phyloP scores from a whole-genome alignment of 371 early-diverging fungal species.

The Lichtheimia hyalospora region DNA sequence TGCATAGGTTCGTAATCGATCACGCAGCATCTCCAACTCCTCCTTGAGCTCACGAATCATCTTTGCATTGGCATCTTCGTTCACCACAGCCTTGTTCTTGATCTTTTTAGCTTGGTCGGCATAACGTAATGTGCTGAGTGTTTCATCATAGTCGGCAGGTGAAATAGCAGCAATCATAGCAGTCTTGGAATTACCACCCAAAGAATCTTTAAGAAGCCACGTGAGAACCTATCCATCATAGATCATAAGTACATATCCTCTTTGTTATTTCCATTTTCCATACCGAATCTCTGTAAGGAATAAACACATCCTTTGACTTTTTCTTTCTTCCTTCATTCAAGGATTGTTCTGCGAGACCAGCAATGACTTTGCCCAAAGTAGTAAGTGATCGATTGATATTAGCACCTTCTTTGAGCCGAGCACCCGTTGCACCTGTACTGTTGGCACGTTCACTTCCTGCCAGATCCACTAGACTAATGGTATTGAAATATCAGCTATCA shows the following conservation, averaged over 20 bases:
- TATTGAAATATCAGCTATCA: not conserved
- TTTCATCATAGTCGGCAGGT: slow-evolving; percentile 84
- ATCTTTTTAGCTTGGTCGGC: slow-evolving; percentile 94
- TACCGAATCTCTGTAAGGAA: slow-evolving; percentile 90
- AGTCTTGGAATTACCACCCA: slow-evolving; percentile 94
- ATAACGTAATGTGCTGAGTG: slow-evolving; percentile 93
- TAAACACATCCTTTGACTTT: slow-evolving; percentile 60
- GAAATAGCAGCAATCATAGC: slow-evolving; percentile 91
- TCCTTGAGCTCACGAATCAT: slow-evolving; percentile 86
- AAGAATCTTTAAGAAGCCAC: slow-evolving; percentile 91
- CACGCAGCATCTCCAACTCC: slow-evolving; percentile 73
- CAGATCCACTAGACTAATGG: slow-evolving; percentile 75
- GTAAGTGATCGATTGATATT: slow-evolving; percentile 97
- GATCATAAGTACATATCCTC: not conserved
- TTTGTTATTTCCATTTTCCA: not conserved
- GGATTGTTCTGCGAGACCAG: slow-evolving; percentile 85
- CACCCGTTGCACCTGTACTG: slow-evolving; percentile 94
- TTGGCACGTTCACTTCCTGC: slow-evolving; percentile 97
- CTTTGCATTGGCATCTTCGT: slow-evolving; percentile 87
- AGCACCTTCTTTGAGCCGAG: slow-evolving; percentile 96
- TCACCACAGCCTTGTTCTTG: slow-evolving; percentile 89
- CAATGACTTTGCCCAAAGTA: slow-evolving; percentile 97
- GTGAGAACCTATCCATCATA: slow-evolving; percentile 74
- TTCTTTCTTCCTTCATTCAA: slow-evolving; percentile 51
- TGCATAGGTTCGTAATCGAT: slow-evolving; percentile 63